Base-by-base conservation (phyloP, 345 rosid genomes). In the Mercurialis annua region DNA sequence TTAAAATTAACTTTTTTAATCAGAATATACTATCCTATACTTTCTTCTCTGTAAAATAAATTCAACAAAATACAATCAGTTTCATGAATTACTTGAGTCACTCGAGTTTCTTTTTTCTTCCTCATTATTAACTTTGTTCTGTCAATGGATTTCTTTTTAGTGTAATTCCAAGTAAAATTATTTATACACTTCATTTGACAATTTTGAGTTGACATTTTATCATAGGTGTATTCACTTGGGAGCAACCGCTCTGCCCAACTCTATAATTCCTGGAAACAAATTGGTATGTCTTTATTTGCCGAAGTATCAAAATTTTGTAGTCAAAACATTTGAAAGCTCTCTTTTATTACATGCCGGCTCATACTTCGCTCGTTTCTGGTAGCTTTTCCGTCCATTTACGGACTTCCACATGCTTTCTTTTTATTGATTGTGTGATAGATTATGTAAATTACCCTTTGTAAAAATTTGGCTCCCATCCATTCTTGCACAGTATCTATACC, bases 221-320 rank as follows among this genome's bases (percentile, higher is more conserved):
- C 49, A 21, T 73, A 92, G 98, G 72, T 88, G 48, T 90, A 85
- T 78, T 82, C 98, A 55, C 83, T 78, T 58, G 88, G 89, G 72
- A 92, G 96, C 86, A 73, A 65, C 54, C 87, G 67, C 62, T 88
- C 86, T 80, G 84, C 86, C 61, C 87, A 76, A 18, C 82, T 72
- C 76, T 70, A 71, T 67, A 64, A 71, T 60, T 61, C 77, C 17
- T 92, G 97, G 97, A 84, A 76, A 79, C 75, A 78, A 76, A 83
- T 85, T 46, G 89, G 92, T 89, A 81, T 34, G 73, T 42, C 46
- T 59, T 59, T 43, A 47, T 66, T 59, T 65, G 26, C 24, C 59
- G 50, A 62, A 24, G 27, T 46, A 15, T 69, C 11, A 51, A 67
- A 47, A 10, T 63, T 54, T 38, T 16, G 4, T 60, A 12, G 27